phyloP scores from a whole-genome alignment of 2,329 filamentous ascomycete species.

The Cladosporium sp. region DNA sequence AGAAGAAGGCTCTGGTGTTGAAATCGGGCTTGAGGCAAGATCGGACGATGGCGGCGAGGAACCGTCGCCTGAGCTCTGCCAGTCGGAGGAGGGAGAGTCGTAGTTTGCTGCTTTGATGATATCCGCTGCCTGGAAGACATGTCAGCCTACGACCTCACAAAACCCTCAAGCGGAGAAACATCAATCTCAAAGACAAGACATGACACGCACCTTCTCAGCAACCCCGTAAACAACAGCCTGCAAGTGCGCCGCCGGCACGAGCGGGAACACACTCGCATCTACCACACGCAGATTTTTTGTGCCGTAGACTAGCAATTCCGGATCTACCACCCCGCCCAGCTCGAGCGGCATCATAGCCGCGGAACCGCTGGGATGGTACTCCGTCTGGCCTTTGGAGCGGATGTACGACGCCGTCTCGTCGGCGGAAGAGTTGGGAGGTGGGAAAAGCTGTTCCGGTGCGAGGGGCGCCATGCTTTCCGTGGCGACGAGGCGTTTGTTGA shows the following conservation, averaged over 20 bases:
- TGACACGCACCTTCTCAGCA: slow-evolving; percentile 39
- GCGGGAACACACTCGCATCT: slow-evolving; percentile 43
- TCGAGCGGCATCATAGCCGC: slow-evolving; percentile 47
- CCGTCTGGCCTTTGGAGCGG: slow-evolving; percentile 33
- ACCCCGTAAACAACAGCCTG: slow-evolving; percentile 31
- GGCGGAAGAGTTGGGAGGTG: slow-evolving; percentile 26
- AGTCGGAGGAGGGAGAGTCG: neutral
- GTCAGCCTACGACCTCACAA: neutral
- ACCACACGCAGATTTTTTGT: slow-evolving; percentile 43
- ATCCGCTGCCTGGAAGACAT: slow-evolving; percentile 39
- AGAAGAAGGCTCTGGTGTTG: neutral
- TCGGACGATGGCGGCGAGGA: neutral
- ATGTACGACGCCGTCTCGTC: slow-evolving; percentile 26
- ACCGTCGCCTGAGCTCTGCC: neutral
- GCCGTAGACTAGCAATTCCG: slow-evolving; percentile 42
- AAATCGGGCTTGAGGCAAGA: neutral
- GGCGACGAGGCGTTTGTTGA: slow-evolving; percentile 25
- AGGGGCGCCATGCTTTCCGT: slow-evolving; percentile 22
- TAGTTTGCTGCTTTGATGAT: slow-evolving; percentile 38
- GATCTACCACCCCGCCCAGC: slow-evolving; percentile 48
- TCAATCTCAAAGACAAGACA: too few species aligned
- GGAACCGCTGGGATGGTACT: slow-evolving; percentile 50
- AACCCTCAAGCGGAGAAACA: neutral
- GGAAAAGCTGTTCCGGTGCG: slow-evolving; percentile 22
- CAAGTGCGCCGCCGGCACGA: slow-evolving; percentile 38